Evolutionary conservation across 305 asterid genomes (phyloP), one percentile per base, ranked within the genome.

Genomic region (Fraxinus nigra): DNA sequence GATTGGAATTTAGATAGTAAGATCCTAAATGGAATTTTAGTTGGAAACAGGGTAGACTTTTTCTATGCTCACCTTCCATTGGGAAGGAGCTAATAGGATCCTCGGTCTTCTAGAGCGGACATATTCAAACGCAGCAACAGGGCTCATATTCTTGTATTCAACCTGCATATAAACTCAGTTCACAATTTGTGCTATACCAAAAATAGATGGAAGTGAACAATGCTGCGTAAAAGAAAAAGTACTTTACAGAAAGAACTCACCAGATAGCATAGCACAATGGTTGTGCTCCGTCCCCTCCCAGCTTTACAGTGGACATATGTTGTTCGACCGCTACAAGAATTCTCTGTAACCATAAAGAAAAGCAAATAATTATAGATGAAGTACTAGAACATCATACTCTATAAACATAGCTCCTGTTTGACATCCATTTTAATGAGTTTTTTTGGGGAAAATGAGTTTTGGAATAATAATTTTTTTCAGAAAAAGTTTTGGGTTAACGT

Each of bases 61-160:
- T 14, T 24, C 73, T 38, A 1, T 78, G 75, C 20, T 33, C 90
- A 94, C 98, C 97, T 91, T 91, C 97, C 98, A 92, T 74, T 93
- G 98, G 18, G 92, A 84, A 69, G 98, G 97, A 85, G 98, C 98
- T 80, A 95, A 86, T 10, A 89, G 87, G 80, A 95, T 94, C 85
- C 98, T 87, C 74, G 98, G 98, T 86, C 98, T 89, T 84, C 78
- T 88, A 70, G 98, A 92, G 34, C 97, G 94, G 59, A 95, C 98
- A 78, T 89, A 93, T 56, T 95, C 98, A 80, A 95, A 82, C 22
- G 98, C 98, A 69, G 91, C 89, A 67, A 77, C 56, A 59, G 98
- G 98, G 82, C 90, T 95, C 98, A 95, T 92, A 75, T 90, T 89
- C 90, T 90, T 93, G 80, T 92, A 92, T 82, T 89, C 94, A 18